Base-by-base conservation (phyloP, 208 protist genomes). In the Herpetomonas muscarum region DNA sequence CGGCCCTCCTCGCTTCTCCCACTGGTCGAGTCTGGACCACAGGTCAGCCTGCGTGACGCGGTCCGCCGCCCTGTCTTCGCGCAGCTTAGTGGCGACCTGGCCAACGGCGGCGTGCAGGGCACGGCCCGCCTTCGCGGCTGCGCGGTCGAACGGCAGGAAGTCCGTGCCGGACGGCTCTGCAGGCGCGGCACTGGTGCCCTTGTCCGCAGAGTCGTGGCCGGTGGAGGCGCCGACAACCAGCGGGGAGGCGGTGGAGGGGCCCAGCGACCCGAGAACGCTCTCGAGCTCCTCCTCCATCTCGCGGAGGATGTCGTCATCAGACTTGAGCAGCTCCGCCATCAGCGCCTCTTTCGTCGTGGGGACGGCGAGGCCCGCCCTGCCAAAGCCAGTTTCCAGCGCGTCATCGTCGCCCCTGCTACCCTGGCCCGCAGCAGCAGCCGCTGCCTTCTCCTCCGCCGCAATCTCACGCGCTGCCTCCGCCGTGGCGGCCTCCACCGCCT, bases 261-360 rank as follows among this genome's bases (percentile, higher is more conserved):
- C 61, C 31, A 82, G 2, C 31, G 71, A 59, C 19, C 67, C 61
- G 2, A 93, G 67, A 6, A 89, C 74, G 24, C 64, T 39, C 30
- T 85, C 64, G 44, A 93, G 88, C 34, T 85, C 81, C 32, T 75
- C 72, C 65, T 93, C 83, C 77, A 93, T 87, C 59, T 89, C 81
- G 9, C 50, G 49, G 60, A 92, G 45, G 24, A 89, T 71, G 12
- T 87, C 85, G 13, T 92, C 85, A 49, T 92, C 85, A 1, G 72
- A 74, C 50, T 70, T 63, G 12, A 85, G 31, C 22, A 75, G 44
- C 44, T 65, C 67, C 10, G 44, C 59, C 31, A 75, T 9, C 26
- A 46, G 10, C 5, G 15, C 41, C 15, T 66, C 37, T 28, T 65
- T 44, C 26, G 65, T 56, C 2, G 32, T 55, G 19, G 39, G 55